These are phyloP conservation scores for Globisporangium cystogenes DNA, from an alignment of 352 stramenopile genomes.

Conservation along the genomic window DNA sequence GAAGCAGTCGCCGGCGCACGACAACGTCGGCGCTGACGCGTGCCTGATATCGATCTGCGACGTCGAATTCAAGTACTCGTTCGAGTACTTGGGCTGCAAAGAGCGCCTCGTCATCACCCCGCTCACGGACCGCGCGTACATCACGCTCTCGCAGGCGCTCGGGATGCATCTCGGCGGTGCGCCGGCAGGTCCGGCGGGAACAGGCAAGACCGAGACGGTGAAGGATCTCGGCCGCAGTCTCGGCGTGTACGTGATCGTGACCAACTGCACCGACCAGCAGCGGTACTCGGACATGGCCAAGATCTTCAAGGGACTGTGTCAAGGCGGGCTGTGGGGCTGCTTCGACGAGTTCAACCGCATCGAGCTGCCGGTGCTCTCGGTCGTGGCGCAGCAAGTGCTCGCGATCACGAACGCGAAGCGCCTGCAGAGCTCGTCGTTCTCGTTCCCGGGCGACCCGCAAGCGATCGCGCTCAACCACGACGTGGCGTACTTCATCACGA, in stretches of 20 bases:
- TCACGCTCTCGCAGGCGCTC: constrained; percentile 88
- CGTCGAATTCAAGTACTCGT: constrained; percentile 89
- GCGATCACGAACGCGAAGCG: constrained; percentile 77
- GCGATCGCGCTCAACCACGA: constrained; percentile 54
- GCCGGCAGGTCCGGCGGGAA: constrained; percentile 83
- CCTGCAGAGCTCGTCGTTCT: constrained; percentile 38
- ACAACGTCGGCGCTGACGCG: constrained; percentile 85
- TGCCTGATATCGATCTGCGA: constrained; percentile 94
- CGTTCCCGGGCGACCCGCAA: constrained; percentile 60
- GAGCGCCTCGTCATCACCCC: constrained; percentile 88
- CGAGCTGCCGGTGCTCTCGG: constrained; percentile 90
- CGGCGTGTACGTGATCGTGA: constrained; percentile 90
- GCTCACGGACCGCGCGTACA: constrained; percentile 88
- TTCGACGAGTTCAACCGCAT: constrained; percentile 97
- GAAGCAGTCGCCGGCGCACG: constrained; percentile 57
- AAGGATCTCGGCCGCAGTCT: constrained; percentile 91
- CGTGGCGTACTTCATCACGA: constrained; percentile 89
- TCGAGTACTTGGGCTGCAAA: constrained; percentile 93
- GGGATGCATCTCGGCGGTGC: constrained; percentile 87
- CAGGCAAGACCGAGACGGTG: constrained; percentile 89
- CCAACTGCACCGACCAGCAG: constrained; percentile 92
- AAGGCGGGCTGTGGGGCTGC: constrained; percentile 91
- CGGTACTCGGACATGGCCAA: constrained; percentile 91
- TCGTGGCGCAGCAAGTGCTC: constrained; percentile 91
- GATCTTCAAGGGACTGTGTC: constrained; percentile 91